Evolutionary conservation across 1,284 basidiomycete species (phyloP).

Genomic region (Blastosporella zonata): DNA sequence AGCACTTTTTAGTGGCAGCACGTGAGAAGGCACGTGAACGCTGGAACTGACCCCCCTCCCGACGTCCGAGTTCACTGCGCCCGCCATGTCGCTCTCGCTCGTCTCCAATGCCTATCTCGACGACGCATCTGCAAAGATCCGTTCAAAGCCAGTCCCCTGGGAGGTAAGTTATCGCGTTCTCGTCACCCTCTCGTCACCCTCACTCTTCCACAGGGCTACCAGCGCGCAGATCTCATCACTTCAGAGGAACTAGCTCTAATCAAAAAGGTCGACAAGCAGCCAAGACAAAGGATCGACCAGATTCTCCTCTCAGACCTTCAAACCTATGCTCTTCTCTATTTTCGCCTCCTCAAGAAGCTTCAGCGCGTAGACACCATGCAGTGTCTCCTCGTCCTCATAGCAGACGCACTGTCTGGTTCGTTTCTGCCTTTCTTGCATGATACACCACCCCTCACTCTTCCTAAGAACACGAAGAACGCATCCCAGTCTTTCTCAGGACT

Average conservation of each 20-base stretch:
- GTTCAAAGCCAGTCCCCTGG: slow-evolving; percentile 92
- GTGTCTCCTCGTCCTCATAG: slow-evolving; percentile 87
- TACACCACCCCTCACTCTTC: slow-evolving; percentile 1
- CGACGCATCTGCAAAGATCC: slow-evolving; percentile 84
- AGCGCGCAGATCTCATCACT: slow-evolving; percentile 89
- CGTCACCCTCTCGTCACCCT: slow-evolving; percentile 16
- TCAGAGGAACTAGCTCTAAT: slow-evolving; percentile 88
- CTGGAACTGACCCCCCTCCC: neutral
- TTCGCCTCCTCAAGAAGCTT: slow-evolving; percentile 89
- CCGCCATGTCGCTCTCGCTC: slow-evolving; percentile 73
- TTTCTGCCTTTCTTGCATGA: slow-evolving; percentile 10
- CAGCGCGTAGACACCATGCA: slow-evolving; percentile 93
- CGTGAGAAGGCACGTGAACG: slow-evolving; percentile 14
- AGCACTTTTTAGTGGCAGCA: slow-evolving; percentile 14
- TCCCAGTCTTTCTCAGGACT: slow-evolving; percentile 67
- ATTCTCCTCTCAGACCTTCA: slow-evolving; percentile 77
- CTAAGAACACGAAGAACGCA: slow-evolving; percentile 75
- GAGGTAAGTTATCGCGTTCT: slow-evolving; percentile 55
- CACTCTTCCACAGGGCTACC: slow-evolving; percentile 69
- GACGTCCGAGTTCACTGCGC: neutral
- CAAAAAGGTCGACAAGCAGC: slow-evolving; percentile 85
- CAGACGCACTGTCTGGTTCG: slow-evolving; percentile 83
- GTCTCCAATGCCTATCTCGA: slow-evolving; percentile 88
- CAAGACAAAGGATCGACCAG: slow-evolving; percentile 69
- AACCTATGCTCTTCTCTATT: slow-evolving; percentile 86